These are phyloP conservation scores for Vinca major DNA, from an alignment of 305 asterid species.

Conservation along the genomic window DNA sequence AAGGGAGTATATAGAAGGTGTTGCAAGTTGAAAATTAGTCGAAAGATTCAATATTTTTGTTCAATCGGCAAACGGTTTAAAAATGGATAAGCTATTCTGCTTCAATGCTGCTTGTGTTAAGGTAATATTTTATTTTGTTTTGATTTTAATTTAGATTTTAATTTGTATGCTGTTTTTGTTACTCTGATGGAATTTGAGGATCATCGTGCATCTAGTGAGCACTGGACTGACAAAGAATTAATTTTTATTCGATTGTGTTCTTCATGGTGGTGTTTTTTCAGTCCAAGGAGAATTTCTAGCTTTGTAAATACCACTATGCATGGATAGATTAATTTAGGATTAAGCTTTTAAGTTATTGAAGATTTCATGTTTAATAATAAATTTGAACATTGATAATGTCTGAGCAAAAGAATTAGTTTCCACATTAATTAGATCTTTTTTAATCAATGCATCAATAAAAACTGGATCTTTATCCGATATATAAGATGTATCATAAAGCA, in stretches of 20 bases:
- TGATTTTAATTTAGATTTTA: not conserved
- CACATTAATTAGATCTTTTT: not conserved
- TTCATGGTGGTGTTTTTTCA: not conserved
- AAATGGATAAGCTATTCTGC: constrained; percentile 29
- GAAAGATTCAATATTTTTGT: constrained; percentile 7
- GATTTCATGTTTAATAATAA: not conserved
- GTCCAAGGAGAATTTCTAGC: too few species aligned
- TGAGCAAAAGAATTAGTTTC: not conserved
- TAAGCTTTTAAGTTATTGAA: not conserved
- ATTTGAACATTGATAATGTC: not conserved
- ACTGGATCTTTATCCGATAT: not conserved
- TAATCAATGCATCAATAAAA: not conserved
- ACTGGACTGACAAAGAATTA: not conserved
- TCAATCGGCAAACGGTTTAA: constrained; percentile 10
- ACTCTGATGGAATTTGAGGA: constrained; percentile 3
- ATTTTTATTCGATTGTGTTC: not conserved
- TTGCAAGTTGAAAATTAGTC: constrained; percentile 18
- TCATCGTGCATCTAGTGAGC: constrained; percentile 9
- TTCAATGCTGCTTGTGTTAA: constrained; percentile 24
- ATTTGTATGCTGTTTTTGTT: not conserved
- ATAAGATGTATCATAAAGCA: not conserved
- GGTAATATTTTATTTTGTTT: constrained; percentile 20
- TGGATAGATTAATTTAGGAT: not conserved
- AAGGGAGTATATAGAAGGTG: constrained; percentile 1
- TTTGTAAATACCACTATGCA: not conserved